Percentiles rank a stretch among this genome's conserved stretches.
Evolutionary conservation across 805 yeast genomes (phyloP).

Genomic region (Ogataea pignaliae): DNA sequence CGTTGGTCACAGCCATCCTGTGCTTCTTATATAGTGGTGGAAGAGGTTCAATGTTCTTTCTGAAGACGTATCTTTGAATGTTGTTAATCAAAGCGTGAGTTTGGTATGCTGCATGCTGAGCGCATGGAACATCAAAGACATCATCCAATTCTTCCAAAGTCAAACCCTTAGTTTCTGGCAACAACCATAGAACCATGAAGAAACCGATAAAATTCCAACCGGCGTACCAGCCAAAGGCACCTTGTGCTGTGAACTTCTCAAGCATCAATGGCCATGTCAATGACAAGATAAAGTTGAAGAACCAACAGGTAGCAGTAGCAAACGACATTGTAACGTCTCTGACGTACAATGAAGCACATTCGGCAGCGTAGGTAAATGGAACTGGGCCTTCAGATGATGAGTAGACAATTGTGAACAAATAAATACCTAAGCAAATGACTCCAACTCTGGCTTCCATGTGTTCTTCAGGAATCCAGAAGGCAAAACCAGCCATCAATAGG

Average conservation of each 20-base stretch:
- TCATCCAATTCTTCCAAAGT: conserved; percentile 76
- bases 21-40: conserved; percentile 55
- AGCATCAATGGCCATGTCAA: conserved; percentile 76
- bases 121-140: conserved; percentile 56
- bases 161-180: conserved; percentile 68
- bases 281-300: conserved; percentile 65
- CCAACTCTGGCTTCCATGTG: conserved; percentile 53
- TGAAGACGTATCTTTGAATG: conserved; percentile 43
- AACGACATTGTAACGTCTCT: conserved; percentile 79
- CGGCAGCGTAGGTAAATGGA: conserved; percentile 86
- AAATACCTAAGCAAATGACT: conserved; percentile 67
- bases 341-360: conserved; percentile 72
- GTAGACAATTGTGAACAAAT: conserved; percentile 66
- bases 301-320: conserved; percentile 74
- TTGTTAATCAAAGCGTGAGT: conserved; percentile 35
- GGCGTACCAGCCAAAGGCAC: conserved; percentile 87
- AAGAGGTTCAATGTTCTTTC: conserved; percentile 42
- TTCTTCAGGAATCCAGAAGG: conserved; percentile 59
- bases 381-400: conserved; percentile 89
- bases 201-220: conserved; percentile 76
- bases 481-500: conserved; percentile 60
- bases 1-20: conserved; percentile 55
- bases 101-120: conserved; percentile 50
- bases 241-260: conserved; percentile 65
- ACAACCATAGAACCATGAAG: conserved; percentile 63